These are phyloP conservation scores for Notholithocarpus densiflorus DNA, from an alignment of 306 rosid species.

Conservation along the genomic window DNA sequence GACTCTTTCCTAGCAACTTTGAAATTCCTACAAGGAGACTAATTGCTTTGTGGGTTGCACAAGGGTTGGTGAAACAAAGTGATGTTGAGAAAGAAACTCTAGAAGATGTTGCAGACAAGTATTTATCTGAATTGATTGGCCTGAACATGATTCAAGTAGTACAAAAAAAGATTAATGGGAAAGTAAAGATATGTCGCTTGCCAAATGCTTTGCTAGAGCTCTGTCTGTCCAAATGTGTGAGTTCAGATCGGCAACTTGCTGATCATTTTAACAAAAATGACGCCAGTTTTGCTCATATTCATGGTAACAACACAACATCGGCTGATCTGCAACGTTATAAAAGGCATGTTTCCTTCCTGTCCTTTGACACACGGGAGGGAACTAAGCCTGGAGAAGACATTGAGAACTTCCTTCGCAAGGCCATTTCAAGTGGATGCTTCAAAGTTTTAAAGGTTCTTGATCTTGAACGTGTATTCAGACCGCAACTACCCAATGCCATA, in stretches of 20 bases:
- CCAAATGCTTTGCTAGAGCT: conserved; percentile 19
- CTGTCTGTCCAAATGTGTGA: background rate
- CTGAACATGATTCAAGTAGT: conserved; percentile 28
- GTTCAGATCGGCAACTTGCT: conserved; percentile 5
- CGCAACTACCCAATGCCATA: background rate
- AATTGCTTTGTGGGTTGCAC: conserved; percentile 36
- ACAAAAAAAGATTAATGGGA: conserved; percentile 26
- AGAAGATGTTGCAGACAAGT: conserved; percentile 21
- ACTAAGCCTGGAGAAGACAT: conserved; percentile 3
- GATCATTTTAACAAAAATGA: conserved; percentile 8
- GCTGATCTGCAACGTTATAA: background rate
- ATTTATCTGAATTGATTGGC: conserved; percentile 13
- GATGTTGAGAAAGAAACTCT: background rate
- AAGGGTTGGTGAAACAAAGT: conserved; percentile 19
- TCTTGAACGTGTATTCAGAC: conserved; percentile 19
- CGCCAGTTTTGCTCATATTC: background rate
- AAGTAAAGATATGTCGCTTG: conserved; percentile 31
- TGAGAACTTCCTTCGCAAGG: background rate
- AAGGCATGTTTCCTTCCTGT: conserved; percentile 14
- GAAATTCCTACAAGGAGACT: conserved; percentile 42
- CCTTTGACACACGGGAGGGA: conserved; percentile 29
- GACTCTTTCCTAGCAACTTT: conserved; percentile 29
- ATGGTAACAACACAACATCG: conserved; percentile 1
- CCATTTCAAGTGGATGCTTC: background rate
- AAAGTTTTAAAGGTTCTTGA: conserved; percentile 8